Percentiles rank a stretch among this genome's conserved stretches.
These are phyloP conservation scores for Williopsis jadinii DNA, from an alignment of 1,139 yeast genomes.

Conservation along the genomic window DNA sequence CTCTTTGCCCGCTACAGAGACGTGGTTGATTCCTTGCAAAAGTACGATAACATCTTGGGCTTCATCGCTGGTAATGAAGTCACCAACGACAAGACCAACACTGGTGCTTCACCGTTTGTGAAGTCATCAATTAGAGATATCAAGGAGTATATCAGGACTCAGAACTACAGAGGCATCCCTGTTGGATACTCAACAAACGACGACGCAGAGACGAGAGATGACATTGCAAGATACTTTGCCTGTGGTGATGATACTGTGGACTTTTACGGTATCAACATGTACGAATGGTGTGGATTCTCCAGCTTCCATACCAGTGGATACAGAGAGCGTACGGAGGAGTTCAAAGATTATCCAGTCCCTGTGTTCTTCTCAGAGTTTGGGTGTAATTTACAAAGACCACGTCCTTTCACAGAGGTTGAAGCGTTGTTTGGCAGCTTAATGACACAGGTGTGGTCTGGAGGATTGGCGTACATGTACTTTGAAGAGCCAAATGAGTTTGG, in stretches of 20 bases:
- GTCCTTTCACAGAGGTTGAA: slow-evolving; percentile 64
- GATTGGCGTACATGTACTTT: slow-evolving; percentile 84
- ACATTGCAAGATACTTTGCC: slow-evolving; percentile 41
- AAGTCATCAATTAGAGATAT: slow-evolving; percentile 56
- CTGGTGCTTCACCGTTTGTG: slow-evolving; percentile 52
- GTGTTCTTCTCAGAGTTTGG: slow-evolving; percentile 59
- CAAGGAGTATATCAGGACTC: slow-evolving; percentile 38
- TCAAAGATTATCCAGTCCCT: slow-evolving; percentile 42
- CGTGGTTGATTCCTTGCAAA: slow-evolving; percentile 45
- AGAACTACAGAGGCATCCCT: slow-evolving; percentile 43
- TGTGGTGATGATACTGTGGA: slow-evolving; percentile 41
- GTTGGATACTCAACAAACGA: slow-evolving; percentile 60
- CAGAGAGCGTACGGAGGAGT: slow-evolving; percentile 44
- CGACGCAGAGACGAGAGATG: slow-evolving; percentile 42
- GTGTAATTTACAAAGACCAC: slow-evolving; percentile 44
- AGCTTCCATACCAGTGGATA: slow-evolving; percentile 50
- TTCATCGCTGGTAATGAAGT: slow-evolving; percentile 62
- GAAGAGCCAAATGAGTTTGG: slow-evolving; percentile 80
- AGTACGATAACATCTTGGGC: slow-evolving; percentile 45
- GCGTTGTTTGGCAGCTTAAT: slow-evolving; percentile 53
- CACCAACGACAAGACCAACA: slow-evolving; percentile 40
- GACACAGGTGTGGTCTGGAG: slow-evolving; percentile 88
- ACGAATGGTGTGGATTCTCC: slow-evolving; percentile 65
- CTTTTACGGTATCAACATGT: slow-evolving; percentile 55
- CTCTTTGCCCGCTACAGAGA: slow-evolving; percentile 60